Conservation (phyloP, 371 early-diverging fungal genomes). For the Gilbertella persicaria region DNA sequence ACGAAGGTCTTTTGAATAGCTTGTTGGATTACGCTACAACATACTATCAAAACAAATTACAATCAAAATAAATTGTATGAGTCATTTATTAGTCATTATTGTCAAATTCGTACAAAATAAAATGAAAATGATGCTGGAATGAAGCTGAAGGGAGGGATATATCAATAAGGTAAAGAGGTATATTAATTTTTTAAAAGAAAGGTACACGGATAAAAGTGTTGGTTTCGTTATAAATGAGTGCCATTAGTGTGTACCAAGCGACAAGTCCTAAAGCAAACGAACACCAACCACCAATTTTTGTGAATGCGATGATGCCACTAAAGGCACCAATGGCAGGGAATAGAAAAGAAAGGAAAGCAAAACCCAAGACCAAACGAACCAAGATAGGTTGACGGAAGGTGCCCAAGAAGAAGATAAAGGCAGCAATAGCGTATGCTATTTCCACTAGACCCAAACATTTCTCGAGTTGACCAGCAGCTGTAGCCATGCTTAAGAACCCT, state of each 20-base stretch:
- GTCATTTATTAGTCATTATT: not conserved
- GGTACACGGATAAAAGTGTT: constrained; percentile 27
- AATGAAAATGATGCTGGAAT: too few species aligned
- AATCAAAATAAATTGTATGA: too few species aligned
- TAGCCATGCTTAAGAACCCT: constrained; percentile 24
- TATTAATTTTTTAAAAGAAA: constrained; percentile 15
- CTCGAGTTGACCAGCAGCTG: constrained; percentile 18
- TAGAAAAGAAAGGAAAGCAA: constrained; percentile 28
- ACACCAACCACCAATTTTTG: constrained; percentile 33
- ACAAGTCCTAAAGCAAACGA: constrained; percentile 22
- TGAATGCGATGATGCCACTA: constrained; percentile 16
- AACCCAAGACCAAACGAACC: constrained; percentile 26
- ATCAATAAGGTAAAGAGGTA: not conserved
- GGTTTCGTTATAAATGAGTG: constrained; percentile 22
- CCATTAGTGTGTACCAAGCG: constrained; percentile 30
- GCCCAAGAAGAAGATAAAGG: constrained; percentile 35
- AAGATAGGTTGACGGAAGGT: constrained; percentile 29
- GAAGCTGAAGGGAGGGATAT: too few species aligned
- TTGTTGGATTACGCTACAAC: constrained; percentile 37
- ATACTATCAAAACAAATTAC: constrained; percentile 26
- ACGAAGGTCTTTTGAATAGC: constrained; percentile 37
- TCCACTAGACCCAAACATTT: constrained; percentile 22
- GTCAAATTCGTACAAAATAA: constrained; percentile 1
- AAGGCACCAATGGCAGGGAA: constrained; percentile 25
- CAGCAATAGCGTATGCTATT: constrained; percentile 25